phyloP scores from a whole-genome alignment of 2,329 filamentous ascomycete genomes.

The Diplodia seriata region DNA sequence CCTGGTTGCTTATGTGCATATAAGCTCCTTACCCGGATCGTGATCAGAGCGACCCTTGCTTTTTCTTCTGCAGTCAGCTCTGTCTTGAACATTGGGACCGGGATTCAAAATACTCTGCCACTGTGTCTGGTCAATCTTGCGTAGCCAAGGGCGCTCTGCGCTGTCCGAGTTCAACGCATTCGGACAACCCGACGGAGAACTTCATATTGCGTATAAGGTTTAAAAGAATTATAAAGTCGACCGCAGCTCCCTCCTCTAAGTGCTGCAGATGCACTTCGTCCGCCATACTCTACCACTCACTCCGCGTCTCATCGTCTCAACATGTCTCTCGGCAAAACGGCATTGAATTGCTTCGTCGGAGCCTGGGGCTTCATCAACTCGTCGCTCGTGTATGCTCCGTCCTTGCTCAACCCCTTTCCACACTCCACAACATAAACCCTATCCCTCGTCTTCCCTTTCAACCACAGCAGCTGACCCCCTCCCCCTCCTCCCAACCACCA shows the following conservation, averaged over 20 bases:
- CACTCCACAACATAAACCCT: not conserved
- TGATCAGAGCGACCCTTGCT: not conserved
- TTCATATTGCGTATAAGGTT: not conserved
- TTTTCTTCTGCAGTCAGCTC: not conserved
- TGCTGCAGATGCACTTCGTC: not conserved
- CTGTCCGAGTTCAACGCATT: not conserved
- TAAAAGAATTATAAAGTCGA: not conserved
- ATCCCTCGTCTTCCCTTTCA: not conserved
- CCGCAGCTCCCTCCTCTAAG: not conserved
- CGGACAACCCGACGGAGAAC: not conserved
- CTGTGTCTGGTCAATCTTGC: slow-evolving; percentile 14
- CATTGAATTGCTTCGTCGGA: slow-evolving; percentile 14
- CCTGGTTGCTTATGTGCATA: slow-evolving; percentile 10
- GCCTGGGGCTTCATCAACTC: slow-evolving; percentile 26
- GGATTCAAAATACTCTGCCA: not conserved
- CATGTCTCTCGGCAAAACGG: slow-evolving; percentile 15
- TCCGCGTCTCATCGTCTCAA: not conserved
- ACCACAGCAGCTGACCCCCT: too few relatives aligned
- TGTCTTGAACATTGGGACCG: not conserved
- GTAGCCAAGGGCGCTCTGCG: not conserved
- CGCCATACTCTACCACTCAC: not conserved
- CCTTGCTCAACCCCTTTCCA: not conserved
- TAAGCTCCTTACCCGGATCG: not conserved
- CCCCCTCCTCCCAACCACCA: not conserved
- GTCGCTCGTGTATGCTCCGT: slow-evolving; percentile 3